phyloP scores from a whole-genome alignment of 2,329 filamentous ascomycete species.

The Botrytis elliptica region DNA sequence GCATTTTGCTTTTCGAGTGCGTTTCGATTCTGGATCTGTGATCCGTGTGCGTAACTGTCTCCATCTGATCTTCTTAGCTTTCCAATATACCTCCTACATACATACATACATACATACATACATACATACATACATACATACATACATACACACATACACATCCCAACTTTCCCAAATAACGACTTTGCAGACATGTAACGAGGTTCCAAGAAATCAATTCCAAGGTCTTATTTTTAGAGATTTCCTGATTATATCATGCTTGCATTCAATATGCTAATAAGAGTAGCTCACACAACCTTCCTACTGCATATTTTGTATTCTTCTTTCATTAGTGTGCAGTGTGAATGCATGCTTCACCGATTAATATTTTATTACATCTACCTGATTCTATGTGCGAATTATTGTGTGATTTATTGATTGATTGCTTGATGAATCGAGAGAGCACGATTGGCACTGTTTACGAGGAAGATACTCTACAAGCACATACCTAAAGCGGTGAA shows the following conservation, averaged over 20 bases:
- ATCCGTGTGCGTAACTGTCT: slow-evolving; percentile 2
- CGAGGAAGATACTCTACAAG: not conserved
- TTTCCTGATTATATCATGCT: not conserved
- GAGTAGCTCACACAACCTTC: not conserved
- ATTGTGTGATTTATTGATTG: not conserved
- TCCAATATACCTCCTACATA: not conserved
- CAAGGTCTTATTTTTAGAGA: not conserved
- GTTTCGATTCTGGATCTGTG: not conserved
- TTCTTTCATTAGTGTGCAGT: slow-evolving; percentile 4
- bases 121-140: not conserved
- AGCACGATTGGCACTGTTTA: slow-evolving; percentile 3
- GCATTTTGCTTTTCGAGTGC: not conserved
- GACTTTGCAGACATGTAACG: not conserved
- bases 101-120: too few relatives aligned
- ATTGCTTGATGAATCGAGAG: not conserved
- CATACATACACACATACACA: not conserved
- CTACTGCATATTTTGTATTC: not conserved
- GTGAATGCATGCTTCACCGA: not conserved
- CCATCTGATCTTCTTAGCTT: slow-evolving; percentile 10
- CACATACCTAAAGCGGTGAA: not conserved
- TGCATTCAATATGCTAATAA: not conserved
- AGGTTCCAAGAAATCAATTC: not conserved
- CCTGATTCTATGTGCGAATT: not conserved
- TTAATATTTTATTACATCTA: not conserved
- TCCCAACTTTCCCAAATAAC: not conserved